Base-by-base conservation (phyloP, 2,329 filamentous ascomycete genomes). In the Graphiopsis chlorocephala region DNA sequence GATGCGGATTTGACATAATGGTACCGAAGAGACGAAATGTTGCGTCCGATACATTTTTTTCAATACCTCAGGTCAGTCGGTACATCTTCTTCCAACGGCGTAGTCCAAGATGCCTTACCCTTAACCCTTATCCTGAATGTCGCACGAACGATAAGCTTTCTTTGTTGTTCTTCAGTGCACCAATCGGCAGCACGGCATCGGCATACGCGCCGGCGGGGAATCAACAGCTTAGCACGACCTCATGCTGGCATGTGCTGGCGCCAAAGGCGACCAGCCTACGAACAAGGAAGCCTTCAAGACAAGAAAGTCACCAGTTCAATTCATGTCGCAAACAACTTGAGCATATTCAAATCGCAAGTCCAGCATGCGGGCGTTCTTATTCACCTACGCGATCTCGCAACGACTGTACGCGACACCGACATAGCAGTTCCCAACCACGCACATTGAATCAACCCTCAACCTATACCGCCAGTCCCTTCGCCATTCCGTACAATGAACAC, bases 401-500 rank as follows among this genome's bases (percentile, higher is more conserved):
- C 29, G 28, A 31, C 53, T 31, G 31, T 20, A 20, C n/a, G 5
- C 55, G 55, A 60, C 57, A 23, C 38, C 57, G 25, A 47, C 38
- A 48, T 47, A 31, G n/a, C 57, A 47, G 35, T 10, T 29, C 57
- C 53, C 29, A 17, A 15, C 23, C 29, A 25, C 29, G 53, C 53
- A 10, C 31, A 35, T 23, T 35, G 53, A 35, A 31, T 17, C 53
- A 38, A 23, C 53, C 11, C 23, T 15, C 28, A 29, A 56, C 14
- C 38, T 31, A 48, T 31, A 33, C 38, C 35, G 23, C 55, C 33
- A 38, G 14, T 42, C 17, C n/a, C 25, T 31, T 31, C 35, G 38
- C 38, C 42, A n/a, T 45, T 42, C 20, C 6, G 15, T 59, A 61
- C 29, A 12, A 62, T 62, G 60, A 52, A 62, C 25, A 35, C 8